Conservation (phyloP, 2,329 filamentous ascomycete species). For the Pseudomassariella vexata region DNA sequence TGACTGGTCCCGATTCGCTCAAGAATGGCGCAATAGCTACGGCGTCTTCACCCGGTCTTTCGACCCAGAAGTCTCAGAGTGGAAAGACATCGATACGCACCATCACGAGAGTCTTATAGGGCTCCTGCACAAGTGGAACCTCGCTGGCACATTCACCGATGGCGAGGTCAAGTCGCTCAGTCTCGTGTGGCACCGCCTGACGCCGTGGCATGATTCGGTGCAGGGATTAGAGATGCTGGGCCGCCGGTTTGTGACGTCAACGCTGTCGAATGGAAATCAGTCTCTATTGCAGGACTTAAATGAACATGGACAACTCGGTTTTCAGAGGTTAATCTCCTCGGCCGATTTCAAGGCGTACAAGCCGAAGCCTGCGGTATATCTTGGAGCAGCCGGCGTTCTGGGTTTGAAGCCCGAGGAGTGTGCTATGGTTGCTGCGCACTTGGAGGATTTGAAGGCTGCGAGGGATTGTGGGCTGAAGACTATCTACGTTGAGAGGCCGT, state of each 20-base stretch:
- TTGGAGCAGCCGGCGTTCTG: constrained; percentile 57
- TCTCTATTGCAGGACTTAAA: constrained; percentile 61
- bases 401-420: constrained; percentile 54
- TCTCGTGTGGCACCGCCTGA: constrained; percentile 65
- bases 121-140: constrained; percentile 49
- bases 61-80: constrained; percentile 40
- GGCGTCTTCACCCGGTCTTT: constrained; percentile 51
- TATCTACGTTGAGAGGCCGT: constrained; percentile 64
- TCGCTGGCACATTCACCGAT: constrained; percentile 55
- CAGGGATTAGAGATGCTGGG: constrained; percentile 50
- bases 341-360: constrained; percentile 74
- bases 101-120: constrained; percentile 56
- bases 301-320: constrained; percentile 52
- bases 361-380: constrained; percentile 62
- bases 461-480: constrained; percentile 59
- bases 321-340: constrained; percentile 57
- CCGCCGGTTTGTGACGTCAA: constrained; percentile 51
- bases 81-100: constrained; percentile 69
- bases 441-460: constrained; percentile 63
- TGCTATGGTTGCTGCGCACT: constrained; percentile 73
- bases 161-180: constrained; percentile 59
- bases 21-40: constrained; percentile 66
- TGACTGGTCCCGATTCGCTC: constrained; percentile 61
- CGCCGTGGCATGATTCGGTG: constrained; percentile 61
- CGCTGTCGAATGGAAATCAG: constrained; percentile 70